Evolutionary conservation across 495 filamentous ascomycete species (phyloP).

Genomic region (Parathielavia hyrcaniae): DNA sequence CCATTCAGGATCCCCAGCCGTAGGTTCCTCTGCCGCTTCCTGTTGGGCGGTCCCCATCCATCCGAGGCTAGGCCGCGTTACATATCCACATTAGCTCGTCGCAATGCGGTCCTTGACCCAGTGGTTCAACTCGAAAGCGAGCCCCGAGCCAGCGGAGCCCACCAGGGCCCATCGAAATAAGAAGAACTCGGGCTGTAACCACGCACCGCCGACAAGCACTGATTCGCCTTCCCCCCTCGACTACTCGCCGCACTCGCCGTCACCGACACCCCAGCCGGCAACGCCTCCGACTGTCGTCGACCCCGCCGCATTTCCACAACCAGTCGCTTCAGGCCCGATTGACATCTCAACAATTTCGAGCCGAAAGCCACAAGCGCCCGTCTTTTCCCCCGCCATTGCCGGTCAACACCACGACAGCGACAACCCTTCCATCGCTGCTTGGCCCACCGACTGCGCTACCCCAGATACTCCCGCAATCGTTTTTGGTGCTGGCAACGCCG

Average conservation of each 20-base stretch:
- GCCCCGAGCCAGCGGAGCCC: conserved; percentile 23
- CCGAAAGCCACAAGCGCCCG: conserved; percentile 23
- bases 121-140: conserved; percentile 30
- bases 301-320: conserved; percentile 30
- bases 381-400: conserved; percentile 22
- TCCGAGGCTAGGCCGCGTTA: conserved; percentile 20
- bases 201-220: conserved; percentile 27
- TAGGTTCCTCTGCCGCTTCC: too few species aligned
- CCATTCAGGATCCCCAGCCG: not conserved
- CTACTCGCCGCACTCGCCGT: conserved; percentile 34
- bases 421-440: conserved; percentile 36
- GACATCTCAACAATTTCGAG: conserved; percentile 20
- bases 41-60: not conserved
- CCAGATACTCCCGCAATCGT: conserved; percentile 3
- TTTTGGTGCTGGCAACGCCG: conserved; percentile 22
- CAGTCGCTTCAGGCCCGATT: conserved; percentile 32
- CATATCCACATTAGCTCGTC: conserved; percentile 27
- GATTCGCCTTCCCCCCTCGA: conserved; percentile 32
- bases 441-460: conserved; percentile 15
- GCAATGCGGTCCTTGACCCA: conserved; percentile 30
- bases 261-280: conserved; percentile 37
- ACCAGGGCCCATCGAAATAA: conserved; percentile 28
- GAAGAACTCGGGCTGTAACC: conserved; percentile 31
- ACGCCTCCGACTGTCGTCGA: conserved; percentile 35
- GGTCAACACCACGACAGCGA: conserved; percentile 23